These are phyloP conservation scores for Pythium rhizo-oryzae DNA, from an alignment of 352 stramenopile species.

Conservation along the genomic window DNA sequence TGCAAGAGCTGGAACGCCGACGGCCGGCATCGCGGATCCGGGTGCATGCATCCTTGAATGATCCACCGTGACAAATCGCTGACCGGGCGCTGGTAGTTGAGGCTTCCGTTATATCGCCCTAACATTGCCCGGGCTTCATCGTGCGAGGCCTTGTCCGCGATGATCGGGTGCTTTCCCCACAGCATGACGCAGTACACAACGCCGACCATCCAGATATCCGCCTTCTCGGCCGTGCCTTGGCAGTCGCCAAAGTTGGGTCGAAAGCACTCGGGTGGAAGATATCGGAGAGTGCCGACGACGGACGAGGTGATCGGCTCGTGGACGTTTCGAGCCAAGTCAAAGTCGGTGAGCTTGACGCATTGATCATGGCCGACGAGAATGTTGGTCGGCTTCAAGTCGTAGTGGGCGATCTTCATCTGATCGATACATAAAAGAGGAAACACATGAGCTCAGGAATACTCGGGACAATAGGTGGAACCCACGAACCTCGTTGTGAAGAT, in stretches of 20 bases:
- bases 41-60: slow-evolving; percentile 67
- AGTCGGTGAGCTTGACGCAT: slow-evolving; percentile 90
- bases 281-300: slow-evolving; percentile 72
- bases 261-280: slow-evolving; percentile 78
- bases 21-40: slow-evolving; percentile 62
- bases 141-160: slow-evolving; percentile 54
- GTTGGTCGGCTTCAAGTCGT: slow-evolving; percentile 98
- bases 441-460: not conserved
- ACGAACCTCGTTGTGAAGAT: slow-evolving; percentile 74
- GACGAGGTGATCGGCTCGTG: slow-evolving; percentile 60
- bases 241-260: slow-evolving; percentile 55
- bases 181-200: slow-evolving; percentile 81
- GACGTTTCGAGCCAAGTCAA: slow-evolving; percentile 80
- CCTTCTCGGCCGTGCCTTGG: slow-evolving; percentile 73
- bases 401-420: slow-evolving; percentile 79
- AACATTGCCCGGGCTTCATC: slow-evolving; percentile 42
- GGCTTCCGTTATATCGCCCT: slow-evolving; percentile 33
- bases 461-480: too few relatives aligned
- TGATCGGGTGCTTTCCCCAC: slow-evolving; percentile 77
- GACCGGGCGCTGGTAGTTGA: slow-evolving; percentile 45
- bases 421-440: not conserved
- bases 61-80: slow-evolving; percentile 69
- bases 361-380: slow-evolving; percentile 92
- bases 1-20: slow-evolving; percentile 63
- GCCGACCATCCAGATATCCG: slow-evolving; percentile 84